phyloP scores from a whole-genome alignment of 441 rosid species.

The Syzygium syzygioides region DNA sequence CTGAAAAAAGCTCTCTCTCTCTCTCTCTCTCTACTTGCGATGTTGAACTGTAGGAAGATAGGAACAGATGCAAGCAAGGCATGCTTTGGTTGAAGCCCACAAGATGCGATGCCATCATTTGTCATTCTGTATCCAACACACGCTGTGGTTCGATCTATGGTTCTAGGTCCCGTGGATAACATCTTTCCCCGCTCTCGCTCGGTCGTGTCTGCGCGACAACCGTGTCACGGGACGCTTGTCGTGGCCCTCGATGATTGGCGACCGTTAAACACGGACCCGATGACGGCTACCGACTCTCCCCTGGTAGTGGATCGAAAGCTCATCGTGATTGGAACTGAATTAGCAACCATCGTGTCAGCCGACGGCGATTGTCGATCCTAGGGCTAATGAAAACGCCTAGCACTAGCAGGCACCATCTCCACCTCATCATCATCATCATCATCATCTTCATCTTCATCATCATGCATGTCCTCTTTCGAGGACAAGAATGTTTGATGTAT shows the following conservation, averaged over 20 bases:
- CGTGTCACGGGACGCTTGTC: not conserved
- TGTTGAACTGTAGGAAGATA: not conserved
- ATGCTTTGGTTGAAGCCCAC: not conserved
- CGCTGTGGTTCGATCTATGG: not conserved
- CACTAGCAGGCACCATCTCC: not conserved
- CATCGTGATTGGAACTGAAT: not conserved
- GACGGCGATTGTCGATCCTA: not conserved
- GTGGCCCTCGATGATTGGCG: not conserved
- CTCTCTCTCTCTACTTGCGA: not conserved
- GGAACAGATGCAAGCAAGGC: not conserved
- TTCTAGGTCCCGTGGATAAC: not conserved
- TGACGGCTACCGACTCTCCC: not conserved
- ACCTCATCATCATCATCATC: not conserved
- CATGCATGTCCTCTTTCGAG: not conserved
- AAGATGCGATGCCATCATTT: not conserved
- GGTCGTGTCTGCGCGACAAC: rapidly evolving
- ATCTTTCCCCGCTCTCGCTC: not conserved
- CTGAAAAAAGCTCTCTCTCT: not conserved
- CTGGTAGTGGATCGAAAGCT: not conserved
- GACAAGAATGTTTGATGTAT: not conserved
- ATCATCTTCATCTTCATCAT: not conserved
- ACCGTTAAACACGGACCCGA: rapidly evolving
- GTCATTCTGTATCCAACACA: not conserved
- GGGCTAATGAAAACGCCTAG: not conserved
- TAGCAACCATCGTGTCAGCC: not conserved